Evolutionary conservation across 2,329 filamentous ascomycete genomes (phyloP).

Genomic region (Ceratocystis smalleyi): DNA sequence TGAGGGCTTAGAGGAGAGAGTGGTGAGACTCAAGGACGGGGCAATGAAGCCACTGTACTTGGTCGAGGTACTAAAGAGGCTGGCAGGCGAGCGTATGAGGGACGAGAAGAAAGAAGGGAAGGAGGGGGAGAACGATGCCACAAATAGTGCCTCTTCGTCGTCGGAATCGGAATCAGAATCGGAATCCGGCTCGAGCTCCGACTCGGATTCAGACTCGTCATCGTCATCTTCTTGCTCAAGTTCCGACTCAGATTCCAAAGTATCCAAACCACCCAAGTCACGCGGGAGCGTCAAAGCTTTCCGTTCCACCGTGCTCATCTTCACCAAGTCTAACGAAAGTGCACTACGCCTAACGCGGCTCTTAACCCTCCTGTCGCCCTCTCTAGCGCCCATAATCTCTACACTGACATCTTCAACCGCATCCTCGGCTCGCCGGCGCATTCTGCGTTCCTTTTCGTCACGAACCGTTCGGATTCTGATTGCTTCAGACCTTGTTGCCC

Average conservation of each 20-base stretch:
- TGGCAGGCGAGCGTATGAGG: slow-evolving; percentile 1
- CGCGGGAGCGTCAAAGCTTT: slow-evolving; percentile 19
- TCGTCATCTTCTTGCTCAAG: slow-evolving; percentile 23
- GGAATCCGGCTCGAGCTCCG: slow-evolving; percentile 13
- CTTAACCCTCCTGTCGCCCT: slow-evolving; percentile 49
- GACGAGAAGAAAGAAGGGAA: slow-evolving; percentile 22
- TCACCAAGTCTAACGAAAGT: slow-evolving; percentile 79
- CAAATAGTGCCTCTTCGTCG: slow-evolving; percentile 23
- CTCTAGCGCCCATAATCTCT: slow-evolving; percentile 41
- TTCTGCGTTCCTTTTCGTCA: slow-evolving; percentile 54
- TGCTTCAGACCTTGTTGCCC: slow-evolving; percentile 82
- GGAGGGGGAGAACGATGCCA: slow-evolving; percentile 25
- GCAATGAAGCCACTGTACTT: slow-evolving; percentile 59
- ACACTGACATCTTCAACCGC: slow-evolving; percentile 65
- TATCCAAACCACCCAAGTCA: slow-evolving; percentile 18
- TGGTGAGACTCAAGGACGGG: slow-evolving; percentile 26
- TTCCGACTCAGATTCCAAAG: slow-evolving; percentile 19
- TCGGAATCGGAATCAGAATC: neutral
- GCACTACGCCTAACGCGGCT: slow-evolving; percentile 76
- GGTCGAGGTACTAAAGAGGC: slow-evolving; percentile 37
- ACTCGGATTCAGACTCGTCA: slow-evolving; percentile 20
- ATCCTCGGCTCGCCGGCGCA: slow-evolving; percentile 52
- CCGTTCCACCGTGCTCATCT: slow-evolving; percentile 51
- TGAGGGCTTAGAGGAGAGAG: slow-evolving; percentile 31
- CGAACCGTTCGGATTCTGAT: slow-evolving; percentile 59